Conservation (phyloP, 768 basidiomycete species). For the Phlegmacium glaucopus region DNA sequence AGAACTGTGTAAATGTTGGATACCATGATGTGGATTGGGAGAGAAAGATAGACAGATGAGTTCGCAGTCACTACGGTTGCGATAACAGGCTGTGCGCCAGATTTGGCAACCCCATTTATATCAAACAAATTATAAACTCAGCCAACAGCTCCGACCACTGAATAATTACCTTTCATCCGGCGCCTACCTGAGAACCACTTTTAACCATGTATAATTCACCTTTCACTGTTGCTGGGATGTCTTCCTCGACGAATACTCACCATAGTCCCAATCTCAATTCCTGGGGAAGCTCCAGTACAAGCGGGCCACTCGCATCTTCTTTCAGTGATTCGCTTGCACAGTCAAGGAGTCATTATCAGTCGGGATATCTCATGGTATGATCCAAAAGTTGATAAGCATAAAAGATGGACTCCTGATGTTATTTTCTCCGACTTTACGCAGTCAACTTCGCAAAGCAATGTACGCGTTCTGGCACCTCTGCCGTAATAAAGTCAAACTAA, state of each 20-base stretch:
- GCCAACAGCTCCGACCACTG: too few relatives aligned
- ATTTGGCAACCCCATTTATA: too few relatives aligned
- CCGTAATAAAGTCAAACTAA: background rate
- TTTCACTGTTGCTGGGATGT: slow-evolving; percentile 63
- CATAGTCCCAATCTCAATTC: slow-evolving; percentile 46
- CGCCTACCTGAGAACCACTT: too few relatives aligned
- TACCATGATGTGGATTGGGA: too few relatives aligned
- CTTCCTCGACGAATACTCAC: slow-evolving; percentile 44
- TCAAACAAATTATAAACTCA: too few relatives aligned
- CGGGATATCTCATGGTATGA: slow-evolving; percentile 79
- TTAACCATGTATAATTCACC: slow-evolving; percentile 37
- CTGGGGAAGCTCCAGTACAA: slow-evolving; percentile 49
- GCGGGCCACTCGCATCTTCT: slow-evolving; percentile 42
- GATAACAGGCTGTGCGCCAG: too few relatives aligned
- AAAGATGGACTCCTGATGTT: background rate
- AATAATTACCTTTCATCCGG: too few relatives aligned
- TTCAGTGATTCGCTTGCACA: slow-evolving; percentile 69
- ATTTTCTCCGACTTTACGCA: slow-evolving; percentile 18
- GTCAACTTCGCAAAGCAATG: slow-evolving; percentile 64
- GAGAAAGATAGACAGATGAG: too few relatives aligned
- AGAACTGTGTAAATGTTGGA: too few relatives aligned
- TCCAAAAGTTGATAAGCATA: background rate
- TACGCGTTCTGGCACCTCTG: slow-evolving; percentile 21
- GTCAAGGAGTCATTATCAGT: slow-evolving; percentile 74
- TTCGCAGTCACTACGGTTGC: too few relatives aligned